Base-by-base conservation (phyloP, 768 basidiomycete species). In the Mycena belliarum region DNA sequence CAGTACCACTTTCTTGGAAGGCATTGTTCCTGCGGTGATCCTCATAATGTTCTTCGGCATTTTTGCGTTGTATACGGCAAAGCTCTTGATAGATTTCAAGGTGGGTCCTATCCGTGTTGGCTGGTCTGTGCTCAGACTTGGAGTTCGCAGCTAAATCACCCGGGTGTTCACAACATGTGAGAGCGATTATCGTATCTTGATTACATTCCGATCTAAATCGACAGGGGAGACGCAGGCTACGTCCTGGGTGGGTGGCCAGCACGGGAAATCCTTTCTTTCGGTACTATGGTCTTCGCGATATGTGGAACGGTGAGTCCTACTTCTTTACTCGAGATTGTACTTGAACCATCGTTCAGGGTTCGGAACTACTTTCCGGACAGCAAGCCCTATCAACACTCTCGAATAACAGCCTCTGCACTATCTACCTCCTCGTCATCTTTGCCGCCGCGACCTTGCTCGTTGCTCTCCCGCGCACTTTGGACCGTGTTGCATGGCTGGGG, bases 41-140 rank as follows among this genome's bases (percentile, higher is more conserved):
- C 63, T 83, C 32, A 82, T 82, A n/a, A 67, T 80, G 18, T 82
- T 83, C 58, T 71, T 83, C 20, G 82, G 81, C 6, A 59, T 74
- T 4, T 83, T 83, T 61, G 82, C 74, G 3, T 62, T 82, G 11
- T 82, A 75, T 53, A 83, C 78, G 8, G 78, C 81, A 8, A 82
- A 83, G 56, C 67, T 84, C 5, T 70, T 84, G 48, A 73, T 84
- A 51, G 79, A 83, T 69, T 83, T 83, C 73, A 83, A 83, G 65
- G 66, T 82, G 24, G 79, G 79, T 21, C 23, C 23, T 48, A 77
- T 81, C 61, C 77, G 75, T 35, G 14, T 35, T 14, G 16, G 11
- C 12, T 14, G 16, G 12, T 35, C 29, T 35, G 4, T 14, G 16
- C 4, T 15, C 20, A n/a, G 20, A 16, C 18, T n/a, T 38, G 18